These are phyloP conservation scores for Fraxinus cuspidata DNA, from an alignment of 257 asterid genomes.

Conservation along the genomic window DNA sequence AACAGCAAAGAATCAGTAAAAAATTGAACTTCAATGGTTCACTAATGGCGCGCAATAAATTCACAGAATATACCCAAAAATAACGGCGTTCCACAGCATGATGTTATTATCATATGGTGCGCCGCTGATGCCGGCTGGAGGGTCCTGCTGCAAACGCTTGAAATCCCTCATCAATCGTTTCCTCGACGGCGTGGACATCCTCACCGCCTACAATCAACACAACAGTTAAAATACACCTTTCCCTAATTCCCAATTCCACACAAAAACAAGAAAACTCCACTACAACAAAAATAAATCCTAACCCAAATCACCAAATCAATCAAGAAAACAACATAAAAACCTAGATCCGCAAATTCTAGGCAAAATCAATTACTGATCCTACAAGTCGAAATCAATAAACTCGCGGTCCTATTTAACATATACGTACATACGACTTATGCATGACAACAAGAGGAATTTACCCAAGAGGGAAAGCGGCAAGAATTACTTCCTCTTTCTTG, in stretches of 20 bases:
- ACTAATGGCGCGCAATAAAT: too few species aligned
- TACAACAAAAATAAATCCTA: constrained; percentile 11
- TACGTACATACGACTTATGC: neutral
- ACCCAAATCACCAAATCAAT: neutral
- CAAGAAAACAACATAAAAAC: constrained; percentile 14
- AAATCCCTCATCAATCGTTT: constrained; percentile 96
- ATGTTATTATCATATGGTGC: constrained; percentile 90
- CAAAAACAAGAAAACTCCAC: neutral
- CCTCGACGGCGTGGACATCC: constrained; percentile 91
- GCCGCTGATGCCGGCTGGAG: constrained; percentile 95
- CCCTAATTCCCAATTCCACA: neutral
- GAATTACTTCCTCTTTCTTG: neutral
- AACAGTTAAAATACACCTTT: neutral
- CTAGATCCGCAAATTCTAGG: constrained; percentile 32
- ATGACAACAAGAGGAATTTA: constrained; percentile 4
- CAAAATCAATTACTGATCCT: constrained; percentile 2
- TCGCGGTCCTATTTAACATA: constrained; percentile 17
- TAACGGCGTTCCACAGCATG: constrained; percentile 94
- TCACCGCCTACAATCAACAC: constrained; percentile 37
- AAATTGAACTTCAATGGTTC: neutral
- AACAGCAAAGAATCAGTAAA: constrained; percentile 16
- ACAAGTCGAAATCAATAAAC: constrained; percentile 21
- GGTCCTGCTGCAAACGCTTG: constrained; percentile 90
- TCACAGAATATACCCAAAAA: constrained; percentile 61
- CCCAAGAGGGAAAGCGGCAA: constrained; percentile 34